These are phyloP conservation scores for Colletotrichum tropicale DNA, from an alignment of 2,329 filamentous ascomycete species.

Conservation along the genomic window DNA sequence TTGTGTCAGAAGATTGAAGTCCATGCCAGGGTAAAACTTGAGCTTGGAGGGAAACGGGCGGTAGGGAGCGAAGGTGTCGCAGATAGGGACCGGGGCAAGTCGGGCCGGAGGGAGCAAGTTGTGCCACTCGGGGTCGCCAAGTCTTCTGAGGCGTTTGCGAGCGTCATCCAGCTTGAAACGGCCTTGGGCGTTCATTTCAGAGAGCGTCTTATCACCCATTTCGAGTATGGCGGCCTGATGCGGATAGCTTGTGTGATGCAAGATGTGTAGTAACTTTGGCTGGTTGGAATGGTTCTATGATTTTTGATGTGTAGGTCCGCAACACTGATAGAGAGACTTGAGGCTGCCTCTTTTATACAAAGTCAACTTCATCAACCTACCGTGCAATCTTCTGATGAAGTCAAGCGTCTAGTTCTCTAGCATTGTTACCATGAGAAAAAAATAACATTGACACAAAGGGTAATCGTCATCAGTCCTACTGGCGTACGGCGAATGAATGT, in stretches of 20 bases:
- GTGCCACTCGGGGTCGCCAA: background rate
- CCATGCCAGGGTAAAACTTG: background rate
- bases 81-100: background rate
- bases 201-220: background rate
- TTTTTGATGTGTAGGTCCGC: background rate
- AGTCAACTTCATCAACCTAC: background rate
- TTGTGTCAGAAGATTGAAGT: background rate
- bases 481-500: accelerated
- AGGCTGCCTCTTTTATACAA: background rate
- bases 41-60: background rate
- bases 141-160: background rate
- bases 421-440: background rate
- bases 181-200: background rate
- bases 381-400: background rate
- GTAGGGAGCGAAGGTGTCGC: background rate
- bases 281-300: background rate
- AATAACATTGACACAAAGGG: background rate
- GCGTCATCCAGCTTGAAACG: background rate
- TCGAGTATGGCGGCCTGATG: background rate
- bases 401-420: background rate
- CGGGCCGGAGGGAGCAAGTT: background rate
- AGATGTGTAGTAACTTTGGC: background rate
- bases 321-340: background rate
- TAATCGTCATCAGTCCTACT: background rate
- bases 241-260: background rate